Evolutionary conservation across 805 yeast species (phyloP), one percentile per base, ranked within the genome.

Genomic region (Schwanniomyces pseudopolymorphus): DNA sequence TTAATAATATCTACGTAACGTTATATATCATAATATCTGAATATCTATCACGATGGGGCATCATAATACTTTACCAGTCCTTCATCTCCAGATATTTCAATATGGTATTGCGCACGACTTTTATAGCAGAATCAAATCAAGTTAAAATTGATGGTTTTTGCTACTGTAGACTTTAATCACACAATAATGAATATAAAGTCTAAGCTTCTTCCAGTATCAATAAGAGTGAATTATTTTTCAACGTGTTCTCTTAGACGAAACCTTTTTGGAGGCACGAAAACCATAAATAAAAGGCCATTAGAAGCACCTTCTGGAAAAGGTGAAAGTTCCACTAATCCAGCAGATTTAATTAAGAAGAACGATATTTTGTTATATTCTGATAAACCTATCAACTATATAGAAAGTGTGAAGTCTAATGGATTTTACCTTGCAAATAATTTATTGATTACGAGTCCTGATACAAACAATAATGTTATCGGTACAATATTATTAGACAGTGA

Each of bases 341-440:
- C 68, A 3, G 78, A 73, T 55, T 53, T 73, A 42, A 58, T 70
- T 49, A 73, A 71, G 50, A 70, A 65, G 52, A 73, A 73, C 53
- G 77, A 73, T 46, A 69, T 73, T 21, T 61, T 73, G 49, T 60
- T 69, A 67, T 69, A 60, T 54, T 67, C 76, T 2, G 65, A 61
- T 24, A 73, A 72, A 48, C 77, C 78, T 1, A 47, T 67, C 41
- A 73, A 72, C 53, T 72, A 72, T 49, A 71, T 73, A 25, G 78
- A 72, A 48, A 59, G 74, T 1, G 68, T 72, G 13, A 73, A 81
- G 21, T 53, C 61, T 5, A 77, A 84, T 55, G 84, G 89, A 2
- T 81, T 83, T 47, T 74, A 81, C 28, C 77, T 87, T 50, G 71
- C 85, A 2, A 79, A 78, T 48, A 78, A 78, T 48, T 61, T 73